A percentile compares a stretch with the other conserved stretches of the same genome.
Evolutionary conservation across 305 asterid genomes (phyloP).

Genomic region (Fraxinus latifolia): DNA sequence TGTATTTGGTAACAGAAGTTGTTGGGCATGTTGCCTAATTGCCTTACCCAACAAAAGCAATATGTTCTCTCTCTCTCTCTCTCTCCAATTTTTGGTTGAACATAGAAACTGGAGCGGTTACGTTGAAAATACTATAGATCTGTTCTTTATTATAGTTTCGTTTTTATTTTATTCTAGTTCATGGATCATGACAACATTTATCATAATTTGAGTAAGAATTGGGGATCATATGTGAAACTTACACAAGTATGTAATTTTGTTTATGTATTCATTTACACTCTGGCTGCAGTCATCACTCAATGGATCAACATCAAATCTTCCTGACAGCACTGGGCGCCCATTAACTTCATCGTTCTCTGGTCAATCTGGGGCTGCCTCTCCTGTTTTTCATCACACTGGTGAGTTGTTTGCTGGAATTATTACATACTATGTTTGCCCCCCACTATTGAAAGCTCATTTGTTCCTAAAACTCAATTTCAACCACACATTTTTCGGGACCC

Average conservation of each 20-base stretch:
- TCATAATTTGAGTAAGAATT: constrained; percentile 19
- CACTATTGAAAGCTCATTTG: neutral
- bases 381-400: constrained; percentile 84
- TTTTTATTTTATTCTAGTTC: constrained; percentile 2
- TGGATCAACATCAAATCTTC: constrained; percentile 82
- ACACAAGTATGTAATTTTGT: constrained; percentile 4
- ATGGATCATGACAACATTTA: neutral
- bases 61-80: neutral
- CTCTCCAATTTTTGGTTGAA: neutral
- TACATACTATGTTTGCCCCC: neutral
- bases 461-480: neutral
- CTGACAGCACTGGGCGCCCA: constrained; percentile 80
- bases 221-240: neutral
- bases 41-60: neutral
- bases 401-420: constrained; percentile 35
- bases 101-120: neutral
- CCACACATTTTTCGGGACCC: neutral
- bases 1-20: neutral
- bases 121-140: constrained; percentile 2
- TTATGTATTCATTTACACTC: constrained; percentile 19
- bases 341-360: constrained; percentile 81
- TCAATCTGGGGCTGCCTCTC: constrained; percentile 93
- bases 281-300: constrained; percentile 74
- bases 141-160: constrained; percentile 5
- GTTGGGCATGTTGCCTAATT: neutral